A percentile compares a stretch with the other conserved stretches of the same genome.
Evolutionary conservation across 2,329 filamentous ascomycete species (phyloP).

Genomic region (Colletotrichum liaoningense): DNA sequence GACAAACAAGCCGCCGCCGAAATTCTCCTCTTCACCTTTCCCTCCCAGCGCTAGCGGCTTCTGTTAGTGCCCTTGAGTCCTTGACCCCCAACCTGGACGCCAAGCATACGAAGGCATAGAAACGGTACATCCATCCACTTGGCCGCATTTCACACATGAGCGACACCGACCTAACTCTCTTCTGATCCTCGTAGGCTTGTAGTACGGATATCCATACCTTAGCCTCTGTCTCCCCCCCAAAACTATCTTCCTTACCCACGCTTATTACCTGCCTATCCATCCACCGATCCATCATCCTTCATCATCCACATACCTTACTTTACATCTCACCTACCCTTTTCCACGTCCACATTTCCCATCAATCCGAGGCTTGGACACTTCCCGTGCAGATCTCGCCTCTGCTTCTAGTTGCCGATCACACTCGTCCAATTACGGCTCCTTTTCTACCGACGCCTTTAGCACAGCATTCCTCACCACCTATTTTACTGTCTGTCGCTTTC

Average conservation of each 20-base stretch:
- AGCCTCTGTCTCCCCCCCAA: not conserved
- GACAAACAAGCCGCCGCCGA: not conserved
- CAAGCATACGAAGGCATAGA: slow-evolving; percentile 22
- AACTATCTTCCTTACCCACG: slow-evolving; percentile 37
- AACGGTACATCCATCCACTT: slow-evolving; percentile 20
- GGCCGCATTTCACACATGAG: slow-evolving; percentile 3
- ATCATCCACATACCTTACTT: slow-evolving; percentile 7
- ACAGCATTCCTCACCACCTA: too few relatives aligned
- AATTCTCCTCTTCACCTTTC: slow-evolving; percentile 1
- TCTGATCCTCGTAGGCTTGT: slow-evolving; percentile 23
- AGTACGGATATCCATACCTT: not conserved
- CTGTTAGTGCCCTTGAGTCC: slow-evolving; percentile 22
- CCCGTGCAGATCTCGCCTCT: slow-evolving; percentile 29
- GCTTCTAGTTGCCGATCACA: slow-evolving; percentile 29
- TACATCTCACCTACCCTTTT: slow-evolving; percentile 15
- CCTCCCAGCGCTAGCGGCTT: slow-evolving; percentile 24
- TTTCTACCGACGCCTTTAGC: slow-evolving; percentile 7
- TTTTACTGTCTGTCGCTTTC: not conserved
- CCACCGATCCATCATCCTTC: not conserved
- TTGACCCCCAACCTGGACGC: slow-evolving; percentile 31
- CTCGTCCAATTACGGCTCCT: slow-evolving; percentile 23
- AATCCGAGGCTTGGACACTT: slow-evolving; percentile 2
- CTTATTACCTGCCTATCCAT: slow-evolving; percentile 31
- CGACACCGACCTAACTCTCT: not conserved
- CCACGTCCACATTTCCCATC: slow-evolving; percentile 4